Evolutionary conservation across 148 eudicot genomes (phyloP).

Genomic region (Diospyros lotus): DNA sequence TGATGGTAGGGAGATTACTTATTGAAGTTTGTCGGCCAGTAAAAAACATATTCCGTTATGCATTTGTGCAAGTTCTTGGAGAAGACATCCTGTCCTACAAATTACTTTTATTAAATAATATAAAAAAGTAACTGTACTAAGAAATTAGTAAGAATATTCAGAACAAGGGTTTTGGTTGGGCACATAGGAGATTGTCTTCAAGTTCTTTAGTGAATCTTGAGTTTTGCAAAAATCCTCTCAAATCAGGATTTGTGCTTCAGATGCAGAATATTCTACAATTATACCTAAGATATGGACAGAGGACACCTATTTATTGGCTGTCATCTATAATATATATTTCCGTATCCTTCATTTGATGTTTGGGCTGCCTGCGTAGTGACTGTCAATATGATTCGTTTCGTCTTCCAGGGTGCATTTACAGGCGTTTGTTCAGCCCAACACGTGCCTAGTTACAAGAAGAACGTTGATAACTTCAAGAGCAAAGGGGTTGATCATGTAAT

Average conservation of each 20-base stretch:
- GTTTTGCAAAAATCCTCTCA: too few species aligned
- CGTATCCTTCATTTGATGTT: not conserved
- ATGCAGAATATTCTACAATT: not conserved
- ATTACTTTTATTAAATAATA: too few species aligned
- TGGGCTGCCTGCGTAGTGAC: not conserved
- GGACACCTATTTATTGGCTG: not conserved
- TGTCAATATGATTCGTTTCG: not conserved
- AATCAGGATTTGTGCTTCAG: not conserved
- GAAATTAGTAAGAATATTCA: not conserved
- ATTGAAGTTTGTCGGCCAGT: not conserved
- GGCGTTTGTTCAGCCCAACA: slow-evolving; percentile 96
- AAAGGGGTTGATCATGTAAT: slow-evolving; percentile 83
- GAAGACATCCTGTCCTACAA: too few species aligned
- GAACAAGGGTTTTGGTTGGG: not conserved
- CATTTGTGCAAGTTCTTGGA: too few species aligned
- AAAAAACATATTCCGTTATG: too few species aligned
- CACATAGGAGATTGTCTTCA: not conserved
- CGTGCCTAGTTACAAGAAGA: slow-evolving; percentile 92
- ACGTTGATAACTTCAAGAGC: slow-evolving; percentile 76
- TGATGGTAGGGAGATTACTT: too few species aligned
- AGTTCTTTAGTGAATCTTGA: not conserved
- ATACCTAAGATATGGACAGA: not conserved
- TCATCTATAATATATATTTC: not conserved
- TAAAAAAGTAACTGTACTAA: too few species aligned
- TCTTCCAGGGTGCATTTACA: slow-evolving; percentile 79